phyloP scores from a whole-genome alignment of 805 yeast species.

The Kodamaea nitidulidarum region DNA sequence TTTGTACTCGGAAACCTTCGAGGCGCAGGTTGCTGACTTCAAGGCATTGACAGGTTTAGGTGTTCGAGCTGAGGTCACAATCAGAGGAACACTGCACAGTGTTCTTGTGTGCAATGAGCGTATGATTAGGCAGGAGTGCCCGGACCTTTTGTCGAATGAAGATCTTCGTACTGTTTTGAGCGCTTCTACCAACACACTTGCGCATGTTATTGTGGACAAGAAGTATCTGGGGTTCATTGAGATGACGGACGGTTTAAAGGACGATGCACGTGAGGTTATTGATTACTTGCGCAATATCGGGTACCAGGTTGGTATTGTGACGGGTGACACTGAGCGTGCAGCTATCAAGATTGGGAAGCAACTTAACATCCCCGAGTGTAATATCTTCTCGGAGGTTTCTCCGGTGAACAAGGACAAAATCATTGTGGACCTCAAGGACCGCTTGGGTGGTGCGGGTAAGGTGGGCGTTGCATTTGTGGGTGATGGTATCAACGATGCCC shows the following conservation, averaged over 20 bases:
- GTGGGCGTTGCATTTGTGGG: constrained; percentile 80
- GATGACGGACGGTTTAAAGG: constrained; percentile 63
- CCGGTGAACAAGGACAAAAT: constrained; percentile 75
- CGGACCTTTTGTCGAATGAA: constrained; percentile 10
- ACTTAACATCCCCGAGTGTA: constrained; percentile 60
- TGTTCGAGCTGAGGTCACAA: constrained; percentile 38
- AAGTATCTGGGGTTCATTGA: constrained; percentile 61
- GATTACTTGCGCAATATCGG: constrained; percentile 48
- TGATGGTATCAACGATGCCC: constrained; percentile 97
- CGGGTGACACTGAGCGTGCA: constrained; percentile 73
- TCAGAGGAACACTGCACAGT: constrained; percentile 15
- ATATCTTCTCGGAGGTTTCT: constrained; percentile 69
- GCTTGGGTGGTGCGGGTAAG: constrained; percentile 29
- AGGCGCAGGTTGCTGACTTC: constrained; percentile 29
- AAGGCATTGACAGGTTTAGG: constrained; percentile 45
- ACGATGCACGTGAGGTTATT: constrained; percentile 61
- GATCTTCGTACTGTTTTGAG: constrained; percentile 12
- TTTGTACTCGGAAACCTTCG: constrained; percentile 29
- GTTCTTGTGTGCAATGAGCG: constrained; percentile 54
- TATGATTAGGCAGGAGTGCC: constrained; percentile 28
- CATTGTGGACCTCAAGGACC: constrained; percentile 52
- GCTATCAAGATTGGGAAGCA: constrained; percentile 62
- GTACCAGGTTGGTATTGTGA: constrained; percentile 73
- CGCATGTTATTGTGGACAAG: constrained; percentile 58
- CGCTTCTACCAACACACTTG: constrained; percentile 39